Conservation (phyloP, 2,329 filamentous ascomycete species). For the Gliomastix tumulicola region DNA sequence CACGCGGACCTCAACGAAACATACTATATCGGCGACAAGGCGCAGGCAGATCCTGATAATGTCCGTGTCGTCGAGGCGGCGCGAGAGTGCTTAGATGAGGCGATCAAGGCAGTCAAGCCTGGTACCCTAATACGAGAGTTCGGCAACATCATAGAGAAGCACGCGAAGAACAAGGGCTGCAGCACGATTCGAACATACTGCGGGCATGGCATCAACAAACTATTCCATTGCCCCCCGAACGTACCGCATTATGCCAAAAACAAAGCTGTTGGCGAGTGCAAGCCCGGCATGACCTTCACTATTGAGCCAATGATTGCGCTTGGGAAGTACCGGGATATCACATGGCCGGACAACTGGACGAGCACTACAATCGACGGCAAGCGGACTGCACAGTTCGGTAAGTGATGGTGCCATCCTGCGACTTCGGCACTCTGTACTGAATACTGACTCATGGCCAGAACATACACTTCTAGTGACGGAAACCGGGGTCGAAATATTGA, state of each 20-base stretch:
- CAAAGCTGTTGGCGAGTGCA: conserved; percentile 90
- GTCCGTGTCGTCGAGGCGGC: conserved; percentile 88
- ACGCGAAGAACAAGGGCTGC: conserved; percentile 78
- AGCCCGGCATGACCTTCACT: conserved; percentile 96
- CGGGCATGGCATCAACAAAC: conserved; percentile 86
- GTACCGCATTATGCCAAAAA: conserved; percentile 98
- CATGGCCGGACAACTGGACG: conserved; percentile 99
- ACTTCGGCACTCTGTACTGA: not conserved
- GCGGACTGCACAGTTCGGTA: conserved; percentile 86
- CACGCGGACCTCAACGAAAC: conserved; percentile 98
- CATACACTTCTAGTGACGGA: conserved; percentile 81
- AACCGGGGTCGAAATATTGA: conserved; percentile 74
- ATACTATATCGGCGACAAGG: conserved; percentile 92
- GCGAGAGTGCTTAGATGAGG: conserved; percentile 81
- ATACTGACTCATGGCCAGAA: conserved; percentile 43
- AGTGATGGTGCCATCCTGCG: no score
- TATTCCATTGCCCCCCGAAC: conserved; percentile 92
- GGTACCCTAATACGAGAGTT: conserved; percentile 89
- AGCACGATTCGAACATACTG: conserved; percentile 94
- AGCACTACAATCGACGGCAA: conserved; percentile 88
- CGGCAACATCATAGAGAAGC: conserved; percentile 91
- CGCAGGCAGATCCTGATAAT: conserved; percentile 74
- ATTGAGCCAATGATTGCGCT: conserved; percentile 98
- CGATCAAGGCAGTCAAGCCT: conserved; percentile 88
- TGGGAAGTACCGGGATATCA: conserved; percentile 85